A percentile compares a stretch with the other conserved stretches of the same genome.
Conservation (phyloP, 2,329 filamentous ascomycete genomes). For the Aspergillus felis region DNA sequence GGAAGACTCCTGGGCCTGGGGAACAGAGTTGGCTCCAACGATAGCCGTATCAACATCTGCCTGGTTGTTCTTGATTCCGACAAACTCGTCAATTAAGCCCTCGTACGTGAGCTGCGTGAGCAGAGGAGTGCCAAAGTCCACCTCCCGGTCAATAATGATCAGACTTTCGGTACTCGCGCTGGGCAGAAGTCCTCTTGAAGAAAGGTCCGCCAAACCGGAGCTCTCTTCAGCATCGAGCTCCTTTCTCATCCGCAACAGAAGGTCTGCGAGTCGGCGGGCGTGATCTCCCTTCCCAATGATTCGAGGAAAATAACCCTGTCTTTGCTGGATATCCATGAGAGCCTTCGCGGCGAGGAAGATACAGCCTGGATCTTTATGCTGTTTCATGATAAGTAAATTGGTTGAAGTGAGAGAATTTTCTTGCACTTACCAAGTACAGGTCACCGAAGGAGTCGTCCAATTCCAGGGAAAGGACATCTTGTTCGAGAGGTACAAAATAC, state of each 20-base stretch:
- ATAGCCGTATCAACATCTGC: conserved; percentile 89
- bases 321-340: conserved; percentile 88
- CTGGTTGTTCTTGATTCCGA: conserved; percentile 87
- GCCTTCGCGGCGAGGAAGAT: conserved; percentile 85
- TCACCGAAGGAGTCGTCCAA: conserved; percentile 82
- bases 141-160: conserved; percentile 91
- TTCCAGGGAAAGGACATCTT: conserved; percentile 87
- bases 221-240: conserved; percentile 80
- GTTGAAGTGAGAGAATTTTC: background rate
- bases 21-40: conserved; percentile 63
- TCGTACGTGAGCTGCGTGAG: conserved; percentile 97
- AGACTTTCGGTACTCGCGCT: conserved; percentile 85
- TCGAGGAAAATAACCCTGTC: conserved; percentile 87
- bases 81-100: conserved; percentile 89
- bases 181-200: conserved; percentile 66
- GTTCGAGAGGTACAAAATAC: conserved; percentile 86
- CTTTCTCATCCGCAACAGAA: conserved; percentile 85
- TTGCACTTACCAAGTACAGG: conserved; percentile 64
- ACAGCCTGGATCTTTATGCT: conserved; percentile 84
- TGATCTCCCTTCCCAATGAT: conserved; percentile 96
- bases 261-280: conserved; percentile 79
- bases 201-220: conserved; percentile 52
- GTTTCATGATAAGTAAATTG: conserved; percentile 4
- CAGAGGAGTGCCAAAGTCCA: conserved; percentile 86
- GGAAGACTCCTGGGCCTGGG: conserved; percentile 54